Evolutionary conservation across 1,284 basidiomycete species (phyloP).

Genomic region (Dichomitus squalens): DNA sequence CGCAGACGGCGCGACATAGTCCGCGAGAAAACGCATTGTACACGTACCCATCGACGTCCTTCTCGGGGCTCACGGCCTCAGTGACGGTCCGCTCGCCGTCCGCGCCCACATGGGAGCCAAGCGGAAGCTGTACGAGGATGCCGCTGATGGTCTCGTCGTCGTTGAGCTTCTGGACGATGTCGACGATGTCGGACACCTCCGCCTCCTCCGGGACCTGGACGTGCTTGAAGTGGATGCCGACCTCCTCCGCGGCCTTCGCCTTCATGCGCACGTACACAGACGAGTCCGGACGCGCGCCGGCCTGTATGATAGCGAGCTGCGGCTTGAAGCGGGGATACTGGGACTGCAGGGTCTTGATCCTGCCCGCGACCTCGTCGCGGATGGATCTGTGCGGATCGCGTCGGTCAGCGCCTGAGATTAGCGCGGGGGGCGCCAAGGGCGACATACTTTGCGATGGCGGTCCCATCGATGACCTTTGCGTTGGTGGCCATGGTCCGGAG

Average conservation of each 20-base stretch:
- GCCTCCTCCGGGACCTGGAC: slow-evolving; percentile 74
- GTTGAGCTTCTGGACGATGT: slow-evolving; percentile 83
- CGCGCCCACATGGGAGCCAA: slow-evolving; percentile 82
- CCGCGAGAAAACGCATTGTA: background rate
- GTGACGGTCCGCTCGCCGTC: slow-evolving; percentile 92
- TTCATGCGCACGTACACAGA: slow-evolving; percentile 98
- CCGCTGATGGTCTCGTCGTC: slow-evolving; percentile 84
- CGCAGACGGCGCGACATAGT: slow-evolving; percentile 3
- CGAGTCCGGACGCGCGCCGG: slow-evolving; percentile 90
- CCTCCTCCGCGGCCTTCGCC: slow-evolving; percentile 92
- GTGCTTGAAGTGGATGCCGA: slow-evolving; percentile 90
- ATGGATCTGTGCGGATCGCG: slow-evolving; percentile 59
- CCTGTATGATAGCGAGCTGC: slow-evolving; percentile 92
- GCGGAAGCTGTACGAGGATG: slow-evolving; percentile 96
- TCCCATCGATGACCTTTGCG: slow-evolving; percentile 84
- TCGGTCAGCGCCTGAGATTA: background rate
- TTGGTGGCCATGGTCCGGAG: slow-evolving; percentile 53
- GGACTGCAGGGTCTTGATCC: slow-evolving; percentile 63
- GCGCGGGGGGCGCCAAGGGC: background rate
- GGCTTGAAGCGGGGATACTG: slow-evolving; percentile 86
- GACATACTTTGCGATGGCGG: slow-evolving; percentile 81
- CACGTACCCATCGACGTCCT: slow-evolving; percentile 94
- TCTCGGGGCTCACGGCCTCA: slow-evolving; percentile 91
- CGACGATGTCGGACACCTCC: slow-evolving; percentile 78
- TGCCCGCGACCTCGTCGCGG: slow-evolving; percentile 70